These are phyloP conservation scores for Lepiota venenata DNA, from an alignment of 768 basidiomycete genomes.

Conservation along the genomic window DNA sequence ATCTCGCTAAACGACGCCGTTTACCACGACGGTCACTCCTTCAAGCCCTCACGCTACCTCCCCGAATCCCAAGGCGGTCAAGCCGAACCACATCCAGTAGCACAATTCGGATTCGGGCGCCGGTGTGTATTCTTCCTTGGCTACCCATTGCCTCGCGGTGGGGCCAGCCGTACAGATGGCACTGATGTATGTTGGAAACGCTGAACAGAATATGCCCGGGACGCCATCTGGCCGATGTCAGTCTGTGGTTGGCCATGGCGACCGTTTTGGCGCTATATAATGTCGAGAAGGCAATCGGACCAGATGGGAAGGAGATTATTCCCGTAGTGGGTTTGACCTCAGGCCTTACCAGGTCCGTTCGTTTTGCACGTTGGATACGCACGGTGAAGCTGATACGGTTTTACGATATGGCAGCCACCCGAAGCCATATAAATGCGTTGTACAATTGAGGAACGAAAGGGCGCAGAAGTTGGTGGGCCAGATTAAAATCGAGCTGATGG, in stretches of 20 bases:
- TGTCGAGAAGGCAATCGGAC: slow-evolving; percentile 17
- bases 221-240: slow-evolving; percentile 38
- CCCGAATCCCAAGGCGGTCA: slow-evolving; percentile 4
- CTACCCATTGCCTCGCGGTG: too few species aligned
- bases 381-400: too few species aligned
- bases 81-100: neutral
- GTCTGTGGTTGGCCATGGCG: slow-evolving; percentile 28
- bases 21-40: slow-evolving; percentile 46
- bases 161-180: neutral
- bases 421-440: too few species aligned
- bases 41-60: slow-evolving; percentile 53
- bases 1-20: slow-evolving; percentile 44
- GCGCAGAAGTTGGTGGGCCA: too few species aligned
- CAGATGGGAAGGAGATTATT: slow-evolving; percentile 21
- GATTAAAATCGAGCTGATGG: too few species aligned
- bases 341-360: too few species aligned
- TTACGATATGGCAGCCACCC: too few species aligned
- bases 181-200: neutral
- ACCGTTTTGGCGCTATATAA: slow-evolving; percentile 26
- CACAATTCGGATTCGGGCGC: slow-evolving; percentile 3
- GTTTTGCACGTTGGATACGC: too few species aligned
- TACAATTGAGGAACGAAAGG: too few species aligned
- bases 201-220: slow-evolving; percentile 32
- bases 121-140: neutral
- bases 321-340: too few species aligned